phyloP scores from a whole-genome alignment of 2,329 filamentous ascomycete species.

The Aspergillus nomiae region DNA sequence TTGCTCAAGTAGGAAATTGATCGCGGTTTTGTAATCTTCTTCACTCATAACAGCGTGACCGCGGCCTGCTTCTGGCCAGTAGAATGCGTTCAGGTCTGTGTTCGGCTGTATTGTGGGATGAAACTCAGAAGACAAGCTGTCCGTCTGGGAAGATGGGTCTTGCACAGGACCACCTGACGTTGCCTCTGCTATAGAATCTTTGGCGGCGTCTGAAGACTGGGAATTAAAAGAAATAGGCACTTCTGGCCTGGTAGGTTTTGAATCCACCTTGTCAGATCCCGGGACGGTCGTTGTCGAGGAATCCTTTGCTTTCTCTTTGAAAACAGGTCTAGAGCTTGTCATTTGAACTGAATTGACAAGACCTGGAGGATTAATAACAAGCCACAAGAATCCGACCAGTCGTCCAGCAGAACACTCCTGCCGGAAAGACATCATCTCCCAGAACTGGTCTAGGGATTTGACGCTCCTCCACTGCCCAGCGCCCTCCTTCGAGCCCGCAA shows the following conservation, averaged over 20 bases:
- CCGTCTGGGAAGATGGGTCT: background rate
- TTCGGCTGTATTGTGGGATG: conserved; percentile 8
- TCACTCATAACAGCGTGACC: conserved; percentile 41
- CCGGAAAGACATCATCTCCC: conserved; percentile 96
- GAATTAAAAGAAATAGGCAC: background rate
- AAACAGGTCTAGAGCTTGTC: conserved; percentile 26
- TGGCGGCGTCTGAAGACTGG: background rate
- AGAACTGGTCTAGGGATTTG: conserved; percentile 84
- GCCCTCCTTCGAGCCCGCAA: conserved; percentile 44
- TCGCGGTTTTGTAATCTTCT: conserved; percentile 43
- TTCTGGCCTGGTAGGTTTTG: background rate
- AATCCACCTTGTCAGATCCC: background rate
- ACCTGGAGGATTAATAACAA: conserved; percentile 71
- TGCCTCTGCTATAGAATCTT: background rate
- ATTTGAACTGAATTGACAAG: conserved; percentile 39
- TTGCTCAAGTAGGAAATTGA: conserved; percentile 43
- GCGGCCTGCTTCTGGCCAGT: conserved; percentile 36
- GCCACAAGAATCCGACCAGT: conserved; percentile 92
- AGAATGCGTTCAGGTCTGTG: conserved; percentile 29
- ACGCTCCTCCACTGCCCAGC: conserved; percentile 80
- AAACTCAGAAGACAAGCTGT: background rate
- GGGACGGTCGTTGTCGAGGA: background rate
- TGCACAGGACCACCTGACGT: background rate
- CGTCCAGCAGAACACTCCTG: conserved; percentile 94
- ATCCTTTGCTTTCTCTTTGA: conserved; percentile 4